A percentile compares a stretch with the other conserved stretches of the same genome.
phyloP scores from a whole-genome alignment of 2,329 filamentous ascomycete genomes.

The Penicillium rolfsii region DNA sequence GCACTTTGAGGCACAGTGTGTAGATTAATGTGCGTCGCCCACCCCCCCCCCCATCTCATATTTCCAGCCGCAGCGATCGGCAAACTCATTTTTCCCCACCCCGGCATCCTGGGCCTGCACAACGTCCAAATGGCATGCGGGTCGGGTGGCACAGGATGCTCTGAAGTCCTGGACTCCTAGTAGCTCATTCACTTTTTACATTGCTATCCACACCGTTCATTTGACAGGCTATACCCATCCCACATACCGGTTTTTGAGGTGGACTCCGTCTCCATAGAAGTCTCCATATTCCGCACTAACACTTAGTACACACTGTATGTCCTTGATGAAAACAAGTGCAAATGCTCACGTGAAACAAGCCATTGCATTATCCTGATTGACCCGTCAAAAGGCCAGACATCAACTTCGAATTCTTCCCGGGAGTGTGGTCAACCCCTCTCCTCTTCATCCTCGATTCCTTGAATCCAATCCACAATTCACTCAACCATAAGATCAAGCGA shows the following conservation, averaged over 20 bases:
- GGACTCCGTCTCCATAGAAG: not conserved
- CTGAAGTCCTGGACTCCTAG: not conserved
- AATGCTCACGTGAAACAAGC: not conserved
- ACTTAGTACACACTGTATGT: not conserved
- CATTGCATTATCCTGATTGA: not conserved
- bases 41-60: not conserved
- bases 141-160: constrained; percentile 26
- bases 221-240: not conserved
- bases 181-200: not conserved
- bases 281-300: not conserved
- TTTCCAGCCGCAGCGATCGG: constrained; percentile 23
- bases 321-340: not conserved
- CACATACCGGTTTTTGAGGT: not conserved
- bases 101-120: constrained; percentile 22
- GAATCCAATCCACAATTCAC: not conserved
- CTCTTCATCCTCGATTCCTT: not conserved
- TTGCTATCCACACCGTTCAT: not conserved
- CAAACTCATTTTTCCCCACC: constrained; percentile 21
- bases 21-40: not conserved
- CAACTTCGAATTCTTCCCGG: not conserved
- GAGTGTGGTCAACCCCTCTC: not conserved
- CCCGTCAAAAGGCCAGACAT: not conserved
- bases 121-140: constrained; percentile 27
- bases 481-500: not conserved
- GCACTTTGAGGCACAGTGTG: no score